phyloP scores from a whole-genome alignment of 2,329 filamentous ascomycete genomes.

The Exophiala dermatitidis region DNA sequence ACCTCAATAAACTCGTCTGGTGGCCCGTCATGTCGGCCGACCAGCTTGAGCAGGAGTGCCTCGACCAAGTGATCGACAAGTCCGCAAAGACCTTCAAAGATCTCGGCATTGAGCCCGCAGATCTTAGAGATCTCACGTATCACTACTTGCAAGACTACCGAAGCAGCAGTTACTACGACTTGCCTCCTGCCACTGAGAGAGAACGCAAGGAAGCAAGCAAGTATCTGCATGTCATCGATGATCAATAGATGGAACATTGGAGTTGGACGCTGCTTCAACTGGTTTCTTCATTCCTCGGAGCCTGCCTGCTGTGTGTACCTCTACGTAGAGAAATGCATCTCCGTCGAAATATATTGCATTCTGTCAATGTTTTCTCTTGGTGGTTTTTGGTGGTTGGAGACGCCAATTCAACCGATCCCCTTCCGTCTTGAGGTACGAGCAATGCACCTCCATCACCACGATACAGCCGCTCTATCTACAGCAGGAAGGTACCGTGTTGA shows the following conservation, averaged over 20 bases:
- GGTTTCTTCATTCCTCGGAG: no score
- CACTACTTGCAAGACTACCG: slow-evolving; percentile 93
- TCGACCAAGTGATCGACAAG: slow-evolving; percentile 85
- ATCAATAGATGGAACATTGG: slow-evolving; percentile 49
- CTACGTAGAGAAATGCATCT: no score
- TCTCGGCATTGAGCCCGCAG: slow-evolving; percentile 78
- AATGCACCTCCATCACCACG: no score
- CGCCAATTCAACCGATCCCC: no score
- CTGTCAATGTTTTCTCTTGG: no score
- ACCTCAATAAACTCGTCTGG: slow-evolving; percentile 79
- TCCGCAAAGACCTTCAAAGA: slow-evolving; percentile 93
- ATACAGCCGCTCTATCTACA: no score
- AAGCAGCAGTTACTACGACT: slow-evolving; percentile 79
- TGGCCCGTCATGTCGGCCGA: slow-evolving; percentile 74
- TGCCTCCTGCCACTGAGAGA: slow-evolving; percentile 88
- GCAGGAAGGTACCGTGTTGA: no score
- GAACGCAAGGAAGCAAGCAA: slow-evolving; percentile 94
- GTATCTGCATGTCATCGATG: slow-evolving; percentile 88
- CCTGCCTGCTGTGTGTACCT: no score
- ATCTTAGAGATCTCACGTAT: slow-evolving; percentile 80
- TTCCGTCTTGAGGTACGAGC: no score
- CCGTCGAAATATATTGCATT: no score
- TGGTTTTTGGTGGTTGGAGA: no score
- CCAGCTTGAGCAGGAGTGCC: slow-evolving; percentile 83
- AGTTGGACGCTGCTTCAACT: background rate